phyloP scores from a whole-genome alignment of 768 basidiomycete genomes.

The Phanerochaete carnosa region DNA sequence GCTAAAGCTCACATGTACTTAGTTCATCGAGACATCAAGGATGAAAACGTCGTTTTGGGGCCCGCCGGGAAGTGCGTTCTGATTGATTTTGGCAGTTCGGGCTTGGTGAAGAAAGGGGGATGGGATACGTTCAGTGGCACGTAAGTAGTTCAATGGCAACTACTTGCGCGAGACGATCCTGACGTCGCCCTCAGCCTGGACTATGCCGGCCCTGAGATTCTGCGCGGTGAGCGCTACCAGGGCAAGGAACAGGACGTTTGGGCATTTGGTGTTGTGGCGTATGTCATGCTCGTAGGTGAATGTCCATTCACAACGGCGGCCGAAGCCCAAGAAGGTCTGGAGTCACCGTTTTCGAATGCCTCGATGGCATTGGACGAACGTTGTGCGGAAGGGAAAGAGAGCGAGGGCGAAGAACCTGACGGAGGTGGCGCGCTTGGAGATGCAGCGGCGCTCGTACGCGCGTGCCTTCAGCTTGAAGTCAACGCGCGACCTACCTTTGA shows the following conservation, averaged over 20 bases:
- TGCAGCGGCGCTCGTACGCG: conserved; percentile 78
- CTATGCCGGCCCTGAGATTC: conserved; percentile 95
- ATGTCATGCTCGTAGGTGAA: conserved; percentile 89
- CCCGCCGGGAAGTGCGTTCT: conserved; percentile 80
- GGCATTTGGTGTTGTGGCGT: conserved; percentile 96
- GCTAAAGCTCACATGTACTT: neutral
- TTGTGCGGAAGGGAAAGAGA: conserved; percentile 70
- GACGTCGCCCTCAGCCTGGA: conserved; percentile 54
- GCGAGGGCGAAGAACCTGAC: conserved; percentile 73
- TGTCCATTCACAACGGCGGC: conserved; percentile 89
- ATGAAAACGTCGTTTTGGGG: conserved; percentile 91
- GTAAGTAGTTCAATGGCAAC: conserved; percentile 46
- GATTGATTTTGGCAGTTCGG: conserved; percentile 96
- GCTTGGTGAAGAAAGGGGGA: conserved; percentile 75
- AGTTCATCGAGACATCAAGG: conserved; percentile 98
- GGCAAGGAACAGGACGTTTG: conserved; percentile 98
- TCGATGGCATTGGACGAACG: conserved; percentile 77
- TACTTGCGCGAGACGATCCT: neutral
- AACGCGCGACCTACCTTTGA: conserved; percentile 83
- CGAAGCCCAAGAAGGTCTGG: conserved; percentile 84
- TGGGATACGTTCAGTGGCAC: conserved; percentile 95
- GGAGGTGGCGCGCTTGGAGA: conserved; percentile 84
- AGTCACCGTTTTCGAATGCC: conserved; percentile 71
- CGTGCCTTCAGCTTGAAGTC: conserved; percentile 82
- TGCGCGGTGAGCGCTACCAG: conserved; percentile 90